These are phyloP conservation scores for Darksidea phi DNA, from an alignment of 495 filamentous ascomycete species.

Conservation along the genomic window DNA sequence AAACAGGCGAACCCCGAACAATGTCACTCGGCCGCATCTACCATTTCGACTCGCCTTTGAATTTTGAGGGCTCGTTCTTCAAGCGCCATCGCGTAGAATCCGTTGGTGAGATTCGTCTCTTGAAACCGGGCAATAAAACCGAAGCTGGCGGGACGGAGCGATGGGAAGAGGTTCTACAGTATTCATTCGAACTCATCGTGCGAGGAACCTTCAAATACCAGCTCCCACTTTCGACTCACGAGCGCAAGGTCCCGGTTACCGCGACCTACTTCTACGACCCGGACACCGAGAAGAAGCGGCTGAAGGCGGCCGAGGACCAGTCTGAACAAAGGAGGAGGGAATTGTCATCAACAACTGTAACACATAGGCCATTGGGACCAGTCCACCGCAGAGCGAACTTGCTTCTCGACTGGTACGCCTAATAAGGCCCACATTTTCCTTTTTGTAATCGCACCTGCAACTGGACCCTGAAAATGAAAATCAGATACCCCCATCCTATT, in stretches of 20 bases:
- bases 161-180: slow-evolving; percentile 86
- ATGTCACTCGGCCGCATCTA: slow-evolving; percentile 88
- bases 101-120: slow-evolving; percentile 75
- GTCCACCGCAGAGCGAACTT: slow-evolving; percentile 8
- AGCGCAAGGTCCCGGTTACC: slow-evolving; percentile 26
- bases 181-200: slow-evolving; percentile 89
- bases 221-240: slow-evolving; percentile 63
- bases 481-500: slow-evolving; percentile 2
- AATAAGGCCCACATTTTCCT: slow-evolving; percentile 9
- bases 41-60: slow-evolving; percentile 79
- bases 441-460: slow-evolving; percentile 22
- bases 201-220: slow-evolving; percentile 87
- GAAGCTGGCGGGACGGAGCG: slow-evolving; percentile 79
- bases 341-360: slow-evolving; percentile 23
- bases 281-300: slow-evolving; percentile 29
- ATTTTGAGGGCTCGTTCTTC: slow-evolving; percentile 86
- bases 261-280: slow-evolving; percentile 30
- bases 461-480: slow-evolving; percentile 2
- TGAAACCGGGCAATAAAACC: slow-evolving; percentile 84
- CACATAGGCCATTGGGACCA: slow-evolving; percentile 14
- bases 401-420: not conserved
- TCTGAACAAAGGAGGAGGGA: not conserved
- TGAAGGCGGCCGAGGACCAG: slow-evolving; percentile 4
- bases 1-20: slow-evolving; percentile 63
- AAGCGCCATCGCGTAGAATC: slow-evolving; percentile 63